Evolutionary conservation across 306 rosid species (phyloP), one percentile per base, ranked within the genome.

Genomic region (Astragalus membranaceus): DNA sequence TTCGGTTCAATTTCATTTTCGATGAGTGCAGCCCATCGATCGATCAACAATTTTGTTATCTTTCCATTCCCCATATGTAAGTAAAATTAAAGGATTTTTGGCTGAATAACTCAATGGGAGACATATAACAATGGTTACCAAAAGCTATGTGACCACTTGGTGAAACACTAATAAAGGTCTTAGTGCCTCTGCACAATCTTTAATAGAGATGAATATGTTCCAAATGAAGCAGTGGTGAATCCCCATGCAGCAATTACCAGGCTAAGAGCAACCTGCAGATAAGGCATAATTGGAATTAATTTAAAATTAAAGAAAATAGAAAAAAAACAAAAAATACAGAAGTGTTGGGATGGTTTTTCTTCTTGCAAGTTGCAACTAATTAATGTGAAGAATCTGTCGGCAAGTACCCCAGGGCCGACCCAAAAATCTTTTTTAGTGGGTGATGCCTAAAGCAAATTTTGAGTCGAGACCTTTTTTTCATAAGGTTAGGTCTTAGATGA

Each of bases 141-240:
- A 35, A 17, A 37, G 10, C 37, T 16, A 60, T 30, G 43, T 60
- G 29, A 37, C 8, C 13, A 60, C 30, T 36, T 60, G 66, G 55
- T 44, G 26, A n/a, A n/a, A 64, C 39, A 35, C 7, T 44, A 23
- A 0, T 13, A 36, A 46, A 53, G 46, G 14, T 60, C 12, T 82
- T 59, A 64, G 70, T 53, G 82, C 58, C 65, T 64, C 10, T 76
- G 66, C n/a, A 61, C 43, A 15, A 90, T 83, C 43, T 72, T 61
- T 13, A 51, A 76, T 15, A 88, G 5, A 5, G 95, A 83, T 47
- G 92, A 86, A 72, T 86, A 88, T 60, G 90, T 85, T 76, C 95
- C 97, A 51, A 88, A 69, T 41, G 49, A 41, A 47, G 83, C 90
- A 56, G 83, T 26, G 8, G 60, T 17, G 23, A 88, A 17, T 52